Evolutionary conservation across 2,329 filamentous ascomycete genomes (phyloP), one percentile per base, ranked within the genome.

Genomic region (Arachnomyces sp.): DNA sequence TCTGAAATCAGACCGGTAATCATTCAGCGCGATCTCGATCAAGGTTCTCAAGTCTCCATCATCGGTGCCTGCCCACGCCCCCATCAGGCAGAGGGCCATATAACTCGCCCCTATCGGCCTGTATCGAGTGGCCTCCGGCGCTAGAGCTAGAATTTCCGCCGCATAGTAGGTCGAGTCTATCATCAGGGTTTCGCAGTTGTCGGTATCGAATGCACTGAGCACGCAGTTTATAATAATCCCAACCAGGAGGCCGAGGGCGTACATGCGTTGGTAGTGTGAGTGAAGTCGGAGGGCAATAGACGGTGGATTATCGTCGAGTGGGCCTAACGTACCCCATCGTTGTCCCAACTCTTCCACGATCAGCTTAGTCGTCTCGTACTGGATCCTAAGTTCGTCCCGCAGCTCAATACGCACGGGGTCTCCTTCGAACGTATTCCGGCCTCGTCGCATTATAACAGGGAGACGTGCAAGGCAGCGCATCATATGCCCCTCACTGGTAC

Each of bases 31-130:
- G 2, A n/a, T 31, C 16, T 51, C 38, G 7, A 57, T 30, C n/a
- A 43, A 40, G 1, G 25, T 17, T 14, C 46, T 45, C n/a, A 55
- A 28, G 1, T 39, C 15, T 3, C 35, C 28, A 33, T 60, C 53
- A 4, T 39, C 34, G 7, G 50, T 52, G 6, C 52, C 47, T 9
- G 47, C 31, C 53, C 52, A 59, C 14, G 53, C 53, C 4, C 45
- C 48, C 8, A 44, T 40, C 9, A 63, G 45, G 34, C 52, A 54
- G 12, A 62, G 9, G 11, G 49, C 20, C 2, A 63, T 45, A 40
- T 57, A 61, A 20, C 42, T 51, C 7, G 60, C 45, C 2, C 58
- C 61, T 30, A 64, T 40, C 1, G 61, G 61, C 17, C 57, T 47
- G 38, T 60, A 58, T 7, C 42, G 43, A 11, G 41, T 43, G 1